Evolutionary conservation across 805 yeast genomes (phyloP).

Genomic region (Yamadazyma tumulicola): DNA sequence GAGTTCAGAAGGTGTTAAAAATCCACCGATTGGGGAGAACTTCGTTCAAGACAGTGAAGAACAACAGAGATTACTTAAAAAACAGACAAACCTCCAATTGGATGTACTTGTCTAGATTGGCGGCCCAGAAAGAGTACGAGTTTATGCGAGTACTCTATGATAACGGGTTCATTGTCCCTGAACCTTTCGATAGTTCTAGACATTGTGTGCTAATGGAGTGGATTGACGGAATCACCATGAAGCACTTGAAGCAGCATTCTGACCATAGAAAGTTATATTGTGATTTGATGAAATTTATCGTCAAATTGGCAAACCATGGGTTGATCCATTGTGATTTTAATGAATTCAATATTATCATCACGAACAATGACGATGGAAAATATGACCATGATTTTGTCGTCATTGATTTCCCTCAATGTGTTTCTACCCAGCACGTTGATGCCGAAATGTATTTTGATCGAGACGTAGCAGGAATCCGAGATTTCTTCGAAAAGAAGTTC

Average conservation of each 20-base stretch:
- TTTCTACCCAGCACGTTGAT: slow-evolving; percentile 85
- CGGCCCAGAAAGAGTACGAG: slow-evolving; percentile 89
- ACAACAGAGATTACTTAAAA: slow-evolving; percentile 85
- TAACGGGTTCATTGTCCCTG: slow-evolving; percentile 83
- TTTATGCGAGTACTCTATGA: slow-evolving; percentile 75
- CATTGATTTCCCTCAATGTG: slow-evolving; percentile 98
- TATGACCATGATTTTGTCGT: slow-evolving; percentile 75
- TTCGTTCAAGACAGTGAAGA: slow-evolving; percentile 88
- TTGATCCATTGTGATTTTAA: slow-evolving; percentile 96
- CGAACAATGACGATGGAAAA: slow-evolving; percentile 47
- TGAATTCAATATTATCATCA: slow-evolving; percentile 91
- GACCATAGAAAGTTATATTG: slow-evolving; percentile 73
- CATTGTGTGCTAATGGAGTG: slow-evolving; percentile 93
- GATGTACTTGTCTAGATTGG: slow-evolving; percentile 87
- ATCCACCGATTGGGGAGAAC: slow-evolving; percentile 93
- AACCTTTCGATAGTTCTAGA: slow-evolving; percentile 83
- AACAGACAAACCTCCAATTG: slow-evolving; percentile 75
- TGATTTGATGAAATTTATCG: slow-evolving; percentile 82
- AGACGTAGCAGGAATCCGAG: slow-evolving; percentile 86
- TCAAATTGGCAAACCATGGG: slow-evolving; percentile 80
- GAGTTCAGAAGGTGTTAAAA: slow-evolving; percentile 69
- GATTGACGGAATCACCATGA: slow-evolving; percentile 87
- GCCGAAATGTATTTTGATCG: slow-evolving; percentile 86
- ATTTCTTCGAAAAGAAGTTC: slow-evolving; percentile 77
- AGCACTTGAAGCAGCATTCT: slow-evolving; percentile 67